Evolutionary conservation across 306 rosid species (phyloP).

Genomic region (Vigna mungo): DNA sequence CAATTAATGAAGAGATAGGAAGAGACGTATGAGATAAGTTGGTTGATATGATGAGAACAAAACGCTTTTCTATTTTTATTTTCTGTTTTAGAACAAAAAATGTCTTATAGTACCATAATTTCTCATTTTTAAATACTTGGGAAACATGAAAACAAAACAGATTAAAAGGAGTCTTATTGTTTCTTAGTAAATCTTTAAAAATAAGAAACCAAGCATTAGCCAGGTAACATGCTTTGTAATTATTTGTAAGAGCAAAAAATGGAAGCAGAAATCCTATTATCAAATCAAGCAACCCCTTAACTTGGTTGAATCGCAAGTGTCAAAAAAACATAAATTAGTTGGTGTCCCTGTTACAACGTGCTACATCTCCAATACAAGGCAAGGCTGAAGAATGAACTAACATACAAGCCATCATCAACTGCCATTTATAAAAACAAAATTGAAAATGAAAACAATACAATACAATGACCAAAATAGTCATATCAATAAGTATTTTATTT

Average conservation of each 20-base stretch:
- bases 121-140: no score
- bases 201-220: no score
- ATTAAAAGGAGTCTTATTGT: no score
- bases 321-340: neutral
- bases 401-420: neutral
- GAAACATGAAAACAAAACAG: no score
- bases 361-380: slow-evolving; percentile 18
- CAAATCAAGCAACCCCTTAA: neutral
- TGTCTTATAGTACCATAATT: no score
- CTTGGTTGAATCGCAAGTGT: neutral
- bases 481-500: neutral
- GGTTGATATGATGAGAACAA: neutral
- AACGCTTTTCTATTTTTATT: neutral
- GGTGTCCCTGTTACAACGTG: neutral
- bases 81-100: neutral
- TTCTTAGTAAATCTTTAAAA: no score
- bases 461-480: neutral
- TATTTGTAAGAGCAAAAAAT: no score
- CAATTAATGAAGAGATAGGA: neutral
- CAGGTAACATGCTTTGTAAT: no score
- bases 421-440: neutral
- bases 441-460: neutral
- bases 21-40: neutral
- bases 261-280: neutral
- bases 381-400: neutral